phyloP scores from a whole-genome alignment of 805 yeast genomes.

The Alloascoidea hylecoeti region DNA sequence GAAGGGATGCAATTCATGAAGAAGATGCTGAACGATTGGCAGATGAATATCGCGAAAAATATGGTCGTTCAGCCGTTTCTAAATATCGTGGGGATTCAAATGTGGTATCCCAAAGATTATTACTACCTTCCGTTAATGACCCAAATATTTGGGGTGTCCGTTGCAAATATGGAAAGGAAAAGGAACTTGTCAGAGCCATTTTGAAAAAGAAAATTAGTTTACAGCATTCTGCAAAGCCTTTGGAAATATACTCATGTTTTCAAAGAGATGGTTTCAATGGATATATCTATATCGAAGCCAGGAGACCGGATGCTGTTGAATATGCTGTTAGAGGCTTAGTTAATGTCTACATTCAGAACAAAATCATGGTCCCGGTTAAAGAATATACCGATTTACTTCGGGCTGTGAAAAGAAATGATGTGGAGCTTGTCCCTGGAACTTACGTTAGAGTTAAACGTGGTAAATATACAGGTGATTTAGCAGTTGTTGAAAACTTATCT shows the following conservation, averaged over 20 bases:
- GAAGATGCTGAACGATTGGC: constrained; percentile 94
- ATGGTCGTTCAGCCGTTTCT: constrained; percentile 72
- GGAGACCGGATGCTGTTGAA: constrained; percentile 83
- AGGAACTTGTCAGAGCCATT: constrained; percentile 73
- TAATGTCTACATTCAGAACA: constrained; percentile 61
- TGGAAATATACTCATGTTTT: constrained; percentile 78
- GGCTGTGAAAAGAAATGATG: constrained; percentile 79
- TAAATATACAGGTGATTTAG: constrained; percentile 84
- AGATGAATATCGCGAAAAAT: constrained; percentile 79
- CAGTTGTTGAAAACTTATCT: constrained; percentile 81
- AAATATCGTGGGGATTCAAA: constrained; percentile 79
- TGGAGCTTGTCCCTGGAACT: constrained; percentile 80
- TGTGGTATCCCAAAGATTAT: constrained; percentile 81
- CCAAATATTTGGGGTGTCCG: constrained; percentile 94
- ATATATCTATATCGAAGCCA: constrained; percentile 88
- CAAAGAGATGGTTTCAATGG: constrained; percentile 91
- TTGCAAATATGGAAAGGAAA: constrained; percentile 87
- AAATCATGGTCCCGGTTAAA: constrained; percentile 83
- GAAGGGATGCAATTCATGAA: constrained; percentile 64
- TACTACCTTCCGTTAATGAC: constrained; percentile 91
- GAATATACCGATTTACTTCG: constrained; percentile 89
- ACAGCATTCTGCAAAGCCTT: constrained; percentile 60
- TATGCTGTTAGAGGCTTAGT: constrained; percentile 83
- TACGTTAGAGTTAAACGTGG: constrained; percentile 88
- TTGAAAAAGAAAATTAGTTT: constrained; percentile 73